Evolutionary conservation across 495 filamentous ascomycete genomes (phyloP), one percentile per base, ranked within the genome.

Genomic region (Cladorrhinum samala): DNA sequence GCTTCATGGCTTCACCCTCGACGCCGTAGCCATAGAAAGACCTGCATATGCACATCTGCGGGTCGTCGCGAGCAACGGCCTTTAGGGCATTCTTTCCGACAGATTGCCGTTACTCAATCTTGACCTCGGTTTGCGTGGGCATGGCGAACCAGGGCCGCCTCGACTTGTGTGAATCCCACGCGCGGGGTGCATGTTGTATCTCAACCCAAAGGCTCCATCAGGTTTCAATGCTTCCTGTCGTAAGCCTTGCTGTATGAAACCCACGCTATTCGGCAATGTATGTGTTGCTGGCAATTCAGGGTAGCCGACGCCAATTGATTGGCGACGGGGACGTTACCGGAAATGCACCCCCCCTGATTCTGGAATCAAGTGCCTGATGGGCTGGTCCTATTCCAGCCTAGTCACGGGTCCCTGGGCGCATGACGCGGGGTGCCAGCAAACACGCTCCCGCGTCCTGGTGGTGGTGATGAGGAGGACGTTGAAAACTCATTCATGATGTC

Each of bases 11-110:
- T n/a, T n/a, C n/a, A n/a, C n/a, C n/a, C n/a, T n/a, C n/a, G n/a
- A n/a, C n/a, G n/a, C n/a, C n/a, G n/a, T n/a, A 41, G 39, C 39
- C 6, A 5, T 8, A 41, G 13, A 41, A 18, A 41, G 39, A 41
- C 19, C 16, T 56, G 63, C 61, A 61, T 63, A 61, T 59, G 60
- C 57, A 47, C 53, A 57, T 53, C 39, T 62, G 63, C 57, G 39
- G 14, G 16, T 68, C 54, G 54, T 55, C 58, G 58, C 59, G 45
- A 62, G 50, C 42, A 55, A 58, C 38, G 53, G 47, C 46, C 45
- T 7, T 18, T 30, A 24, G 39, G 30, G 30, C 7, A 14, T 37
- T 14, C 14, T 7, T 7, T 37, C 30, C 14, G 14, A 7, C 42
- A 45, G 13, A 21, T 9, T 45, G 13, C 42, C 42, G 42, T 20